phyloP scores from a whole-genome alignment of 2,329 filamentous ascomycete genomes.

The Stachybotrys chartarum region DNA sequence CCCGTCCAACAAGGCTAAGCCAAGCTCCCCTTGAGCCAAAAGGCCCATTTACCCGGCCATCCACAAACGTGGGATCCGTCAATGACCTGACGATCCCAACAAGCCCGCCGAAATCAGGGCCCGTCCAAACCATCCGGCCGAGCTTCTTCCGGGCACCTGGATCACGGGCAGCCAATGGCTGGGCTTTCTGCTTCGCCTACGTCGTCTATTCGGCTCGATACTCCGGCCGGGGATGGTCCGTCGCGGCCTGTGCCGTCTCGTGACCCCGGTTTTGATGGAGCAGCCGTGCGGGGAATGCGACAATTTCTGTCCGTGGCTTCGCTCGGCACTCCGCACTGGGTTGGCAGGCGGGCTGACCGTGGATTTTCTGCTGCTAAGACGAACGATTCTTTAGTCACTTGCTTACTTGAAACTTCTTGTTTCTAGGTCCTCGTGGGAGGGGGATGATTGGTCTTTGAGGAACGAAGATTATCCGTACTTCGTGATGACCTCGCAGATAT shows the following conservation, averaged over 20 bases:
- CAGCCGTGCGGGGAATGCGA: too few species aligned
- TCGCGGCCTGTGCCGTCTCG: not conserved
- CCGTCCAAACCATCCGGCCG: not conserved
- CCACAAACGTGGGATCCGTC: not conserved
- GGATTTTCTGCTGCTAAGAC: too few species aligned
- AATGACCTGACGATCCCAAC: not conserved
- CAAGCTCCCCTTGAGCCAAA: not conserved
- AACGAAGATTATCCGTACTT: too few species aligned
- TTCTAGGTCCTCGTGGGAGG: too few species aligned
- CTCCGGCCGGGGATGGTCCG: not conserved
- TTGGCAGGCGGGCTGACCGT: too few species aligned
- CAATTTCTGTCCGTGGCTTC: too few species aligned
- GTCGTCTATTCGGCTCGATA: not conserved
- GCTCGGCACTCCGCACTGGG: too few species aligned
- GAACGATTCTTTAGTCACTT: too few species aligned
- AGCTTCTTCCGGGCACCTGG: not conserved
- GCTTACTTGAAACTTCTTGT: too few species aligned
- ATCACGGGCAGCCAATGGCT: not conserved
- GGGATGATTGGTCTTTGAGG: too few species aligned
- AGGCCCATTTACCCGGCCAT: not conserved
- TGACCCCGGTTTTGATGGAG: not conserved
- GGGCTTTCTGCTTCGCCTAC: not conserved
- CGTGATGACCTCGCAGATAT: too few species aligned
- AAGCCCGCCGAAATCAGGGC: not conserved
- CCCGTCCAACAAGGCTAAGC: not conserved